Evolutionary conservation across 2,329 filamentous ascomycete species (phyloP), one percentile per base, ranked within the genome.

Genomic region (Fusarium guadeloupense): DNA sequence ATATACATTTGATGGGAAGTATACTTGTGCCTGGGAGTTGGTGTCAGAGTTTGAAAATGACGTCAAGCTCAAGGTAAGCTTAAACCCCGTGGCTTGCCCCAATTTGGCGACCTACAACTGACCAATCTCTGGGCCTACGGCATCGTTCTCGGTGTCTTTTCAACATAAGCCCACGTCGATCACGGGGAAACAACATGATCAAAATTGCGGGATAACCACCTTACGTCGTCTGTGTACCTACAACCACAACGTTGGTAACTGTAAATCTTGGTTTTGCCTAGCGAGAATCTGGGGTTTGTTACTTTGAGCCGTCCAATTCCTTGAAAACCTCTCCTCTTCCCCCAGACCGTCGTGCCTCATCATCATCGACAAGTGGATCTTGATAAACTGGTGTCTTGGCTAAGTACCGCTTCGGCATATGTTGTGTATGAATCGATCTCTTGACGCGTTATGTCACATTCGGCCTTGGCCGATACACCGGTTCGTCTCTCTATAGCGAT

Each of bases 11-110:
- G n/a, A n/a, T n/a, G n/a, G n/a, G n/a, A n/a, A n/a, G n/a, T n/a
- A n/a, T n/a, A n/a, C n/a, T n/a, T n/a, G n/a, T n/a, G n/a, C n/a
- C n/a, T n/a, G n/a, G n/a, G n/a, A n/a, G n/a, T n/a, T n/a, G n/a
- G n/a, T n/a, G n/a, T n/a, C 19, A 50, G 23, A 54, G 50, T 51
- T 54, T 20, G 16, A 23, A 23, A 5, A 58, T 70, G 66, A 69
- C 68, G 67, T 70, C 67, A 56, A 54, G 41, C n/a, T 50, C 57
- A 64, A 67, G 67, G 55, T 64, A 66, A 70, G 67, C 65, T 69
- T 69, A 69, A 67, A 55, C 53, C 38, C 42, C 43, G 43, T 43
- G 54, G 35, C 50, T 67, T 54, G 9, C 25, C 39, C 54, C 46
- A 59, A 41, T 52, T 45, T 35, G 39, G 10, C 7, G 26, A 4